Base-by-base conservation (phyloP, 495 filamentous ascomycete species). In the Copromyces sp. region DNA sequence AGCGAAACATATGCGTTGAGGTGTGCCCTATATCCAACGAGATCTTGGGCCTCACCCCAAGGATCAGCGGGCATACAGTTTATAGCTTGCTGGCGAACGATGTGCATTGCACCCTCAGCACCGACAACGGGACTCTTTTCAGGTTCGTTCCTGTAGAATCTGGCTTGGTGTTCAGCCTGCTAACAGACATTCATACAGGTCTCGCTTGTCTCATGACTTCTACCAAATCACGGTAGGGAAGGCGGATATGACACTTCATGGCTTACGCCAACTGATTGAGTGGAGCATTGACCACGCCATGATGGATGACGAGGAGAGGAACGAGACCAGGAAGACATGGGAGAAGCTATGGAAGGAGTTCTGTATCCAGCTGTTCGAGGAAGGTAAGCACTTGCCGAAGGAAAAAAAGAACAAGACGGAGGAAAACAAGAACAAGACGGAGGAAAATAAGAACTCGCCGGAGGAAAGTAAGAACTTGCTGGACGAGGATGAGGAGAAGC, bases 11-110 rank as follows among this genome's bases (percentile, higher is more conserved):
- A 71, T 88, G 95, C 35, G 82, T 98, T 41, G 95, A 99, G 79
- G 89, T 91, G 68, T 98, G 94, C 75, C 94, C 95, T 0, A 93
- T 97, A 73, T 94, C 91, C 6, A 97, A 97, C 78, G 94, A 96
- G 80, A 87, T 96, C 7, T 77, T 88, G 16, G 85, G 85, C 37
- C 77, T 88, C n/a, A 84, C 83, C 39, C 81, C 83, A 17, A 73
- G 76, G 24, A 82, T 86, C 61, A 80, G 80, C 29, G 83, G 84
- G 17, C 87, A 88, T 68, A 73, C 83, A n/a, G 78, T 87, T 40
- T 87, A 87, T 44, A 80, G 74, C 42, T 73, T 88, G 39, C 79
- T 88, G 69, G 85, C 85, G 9, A 83, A 85, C 70, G 81, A 85
- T 69, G 82, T 88, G 37, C 84, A 84, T 20, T 88, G 87, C 75